These are phyloP conservation scores for Apiospora sp. DNA, from an alignment of 2,329 filamentous ascomycete genomes.

Conservation along the genomic window DNA sequence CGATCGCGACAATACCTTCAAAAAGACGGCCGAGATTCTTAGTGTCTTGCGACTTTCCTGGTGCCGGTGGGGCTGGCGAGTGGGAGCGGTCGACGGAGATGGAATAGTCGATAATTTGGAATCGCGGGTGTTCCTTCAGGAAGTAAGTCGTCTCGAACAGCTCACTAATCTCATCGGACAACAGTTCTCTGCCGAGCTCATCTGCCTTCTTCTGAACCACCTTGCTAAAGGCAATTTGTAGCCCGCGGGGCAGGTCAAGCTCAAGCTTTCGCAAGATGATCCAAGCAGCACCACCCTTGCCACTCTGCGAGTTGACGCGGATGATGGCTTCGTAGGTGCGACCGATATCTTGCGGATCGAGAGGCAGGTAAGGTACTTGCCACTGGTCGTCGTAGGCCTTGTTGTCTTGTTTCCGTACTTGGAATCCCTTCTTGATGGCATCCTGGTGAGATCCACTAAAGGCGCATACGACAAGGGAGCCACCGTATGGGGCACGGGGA, in stretches of 20 bases:
- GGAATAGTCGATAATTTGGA: conserved; percentile 88
- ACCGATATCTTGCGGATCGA: conserved; percentile 93
- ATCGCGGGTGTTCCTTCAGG: conserved; percentile 82
- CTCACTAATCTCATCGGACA: conserved; percentile 81
- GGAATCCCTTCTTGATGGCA: conserved; percentile 93
- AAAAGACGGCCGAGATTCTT: conserved; percentile 83
- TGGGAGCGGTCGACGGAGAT: conserved; percentile 84
- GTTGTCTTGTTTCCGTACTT: conserved; percentile 69
- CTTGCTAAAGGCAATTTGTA: conserved; percentile 90
- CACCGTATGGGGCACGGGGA: conserved; percentile 87
- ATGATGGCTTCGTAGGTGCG: conserved; percentile 98
- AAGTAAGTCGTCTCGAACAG: conserved; percentile 93
- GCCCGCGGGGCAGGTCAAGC: conserved; percentile 89
- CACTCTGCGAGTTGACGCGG: conserved; percentile 94
- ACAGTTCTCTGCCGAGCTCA: conserved; percentile 80
- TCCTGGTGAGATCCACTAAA: conserved; percentile 95
- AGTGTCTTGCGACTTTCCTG: conserved; percentile 78
- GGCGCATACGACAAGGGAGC: conserved; percentile 88
- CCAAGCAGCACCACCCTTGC: conserved; percentile 94
- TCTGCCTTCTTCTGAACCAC: conserved; percentile 87
- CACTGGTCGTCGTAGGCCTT: conserved; percentile 72
- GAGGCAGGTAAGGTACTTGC: conserved; percentile 89
- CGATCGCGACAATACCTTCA: conserved; percentile 83
- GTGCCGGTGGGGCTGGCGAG: conserved; percentile 73
- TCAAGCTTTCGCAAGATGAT: conserved; percentile 89